Conservation (phyloP, 192 early-diverging fungal genomes). For the Jimgerdemannia lactiflua region DNA sequence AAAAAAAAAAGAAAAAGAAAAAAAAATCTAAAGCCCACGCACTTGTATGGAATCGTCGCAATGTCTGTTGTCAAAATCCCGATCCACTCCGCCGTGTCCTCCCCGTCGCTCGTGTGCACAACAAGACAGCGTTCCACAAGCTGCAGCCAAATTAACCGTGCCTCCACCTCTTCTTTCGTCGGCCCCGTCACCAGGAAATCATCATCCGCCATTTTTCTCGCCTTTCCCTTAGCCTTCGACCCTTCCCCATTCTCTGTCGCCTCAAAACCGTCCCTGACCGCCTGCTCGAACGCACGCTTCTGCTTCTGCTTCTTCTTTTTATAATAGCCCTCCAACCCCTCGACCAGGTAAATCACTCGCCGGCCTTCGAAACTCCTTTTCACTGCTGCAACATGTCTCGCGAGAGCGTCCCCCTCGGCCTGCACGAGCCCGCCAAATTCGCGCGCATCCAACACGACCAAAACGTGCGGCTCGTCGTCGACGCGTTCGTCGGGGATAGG, state of each 20-base stretch:
- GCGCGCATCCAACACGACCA: slow-evolving; percentile 21
- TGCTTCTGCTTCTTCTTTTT: slow-evolving; percentile 16
- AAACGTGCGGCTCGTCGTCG: slow-evolving; percentile 19
- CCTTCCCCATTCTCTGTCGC: neutral
- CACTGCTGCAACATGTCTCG: slow-evolving; percentile 12
- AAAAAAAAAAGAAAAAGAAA: neutral
- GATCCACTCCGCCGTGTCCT: slow-evolving; percentile 29
- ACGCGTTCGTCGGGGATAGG: slow-evolving; percentile 13
- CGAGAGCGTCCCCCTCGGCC: slow-evolving; percentile 3
- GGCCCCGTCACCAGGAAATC: neutral
- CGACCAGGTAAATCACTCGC: slow-evolving; percentile 36
- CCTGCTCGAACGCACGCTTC: slow-evolving; percentile 16
- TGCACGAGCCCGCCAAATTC: slow-evolving; percentile 19
- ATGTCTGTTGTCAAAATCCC: slow-evolving; percentile 36
- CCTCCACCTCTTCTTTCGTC: slow-evolving; percentile 20
- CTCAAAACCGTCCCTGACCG: slow-evolving; percentile 18
- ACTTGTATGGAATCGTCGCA: slow-evolving; percentile 33
- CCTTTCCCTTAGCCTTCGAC: neutral
- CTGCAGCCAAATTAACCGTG: slow-evolving; percentile 28
- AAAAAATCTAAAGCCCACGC: slow-evolving; percentile 4
- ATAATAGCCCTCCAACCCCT: slow-evolving; percentile 33
- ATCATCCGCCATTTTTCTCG: neutral
- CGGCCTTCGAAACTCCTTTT: slow-evolving; percentile 6
- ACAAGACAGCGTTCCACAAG: slow-evolving; percentile 32
- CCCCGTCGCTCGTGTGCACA: slow-evolving; percentile 24